A percentile compares a stretch with the other conserved stretches of the same genome.
phyloP scores from a whole-genome alignment of 2,329 filamentous ascomycete genomes.

The Aspergillus ochraceus region DNA sequence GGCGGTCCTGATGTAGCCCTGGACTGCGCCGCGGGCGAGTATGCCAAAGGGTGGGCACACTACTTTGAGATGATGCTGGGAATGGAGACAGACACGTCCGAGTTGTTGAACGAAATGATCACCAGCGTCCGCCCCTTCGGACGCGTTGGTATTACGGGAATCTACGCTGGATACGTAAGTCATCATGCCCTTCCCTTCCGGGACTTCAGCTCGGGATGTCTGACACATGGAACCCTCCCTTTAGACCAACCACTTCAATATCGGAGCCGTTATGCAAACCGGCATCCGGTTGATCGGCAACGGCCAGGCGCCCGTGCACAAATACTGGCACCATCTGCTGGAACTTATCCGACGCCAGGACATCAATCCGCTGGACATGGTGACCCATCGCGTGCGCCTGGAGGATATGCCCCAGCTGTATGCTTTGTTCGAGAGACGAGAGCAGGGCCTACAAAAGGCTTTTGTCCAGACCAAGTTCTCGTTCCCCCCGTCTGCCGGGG shows the following conservation, averaged over 20 bases:
- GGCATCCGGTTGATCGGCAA: conserved; percentile 76
- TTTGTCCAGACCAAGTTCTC: conserved; percentile 64
- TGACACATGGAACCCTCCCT: neutral
- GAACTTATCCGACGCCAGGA: conserved; percentile 64
- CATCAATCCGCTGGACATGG: conserved; percentile 76
- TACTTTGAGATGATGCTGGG: conserved; percentile 62
- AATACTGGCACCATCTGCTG: conserved; percentile 80
- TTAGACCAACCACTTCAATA: conserved; percentile 77
- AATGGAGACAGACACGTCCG: conserved; percentile 80
- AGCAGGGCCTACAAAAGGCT: conserved; percentile 75
- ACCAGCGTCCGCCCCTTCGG: conserved; percentile 57
- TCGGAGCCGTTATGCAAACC: conserved; percentile 81
- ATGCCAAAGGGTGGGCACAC: conserved; percentile 62
- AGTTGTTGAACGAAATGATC: conserved; percentile 57
- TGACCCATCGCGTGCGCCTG: conserved; percentile 73
- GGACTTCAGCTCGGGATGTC: neutral
- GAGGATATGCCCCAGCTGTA: conserved; percentile 72
- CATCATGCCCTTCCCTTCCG: neutral
- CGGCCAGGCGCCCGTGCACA: conserved; percentile 72
- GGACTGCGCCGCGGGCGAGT: conserved; percentile 67
- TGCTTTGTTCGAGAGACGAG: conserved; percentile 56
- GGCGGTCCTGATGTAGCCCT: conserved; percentile 74
- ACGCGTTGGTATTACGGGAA: conserved; percentile 74
- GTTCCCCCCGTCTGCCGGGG: conserved; percentile 50
- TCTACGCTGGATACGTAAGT: conserved; percentile 61